A percentile compares a stretch with the other conserved stretches of the same genome.
Evolutionary conservation across 2,329 filamentous ascomycete species (phyloP).

Genomic region (Penicillium sp.): DNA sequence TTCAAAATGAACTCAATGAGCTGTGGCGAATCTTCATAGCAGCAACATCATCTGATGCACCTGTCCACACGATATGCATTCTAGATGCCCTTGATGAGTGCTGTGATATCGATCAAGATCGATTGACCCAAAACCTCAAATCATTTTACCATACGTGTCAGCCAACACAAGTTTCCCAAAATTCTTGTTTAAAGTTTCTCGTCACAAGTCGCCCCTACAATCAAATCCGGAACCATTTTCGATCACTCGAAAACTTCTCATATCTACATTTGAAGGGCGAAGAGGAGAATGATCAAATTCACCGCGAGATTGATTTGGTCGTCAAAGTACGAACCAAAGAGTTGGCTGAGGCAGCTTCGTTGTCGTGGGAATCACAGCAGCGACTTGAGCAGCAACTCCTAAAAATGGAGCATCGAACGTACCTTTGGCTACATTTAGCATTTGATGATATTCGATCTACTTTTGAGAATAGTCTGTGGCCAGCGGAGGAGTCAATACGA

Average conservation of each 20-base stretch:
- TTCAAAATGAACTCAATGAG: conserved; percentile 13
- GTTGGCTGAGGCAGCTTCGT: background rate
- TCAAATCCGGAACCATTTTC: conserved; percentile 8
- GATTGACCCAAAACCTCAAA: conserved; percentile 9
- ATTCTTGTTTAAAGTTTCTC: conserved; percentile 16
- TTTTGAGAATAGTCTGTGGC: conserved; percentile 8
- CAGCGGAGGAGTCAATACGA: conserved; percentile 5
- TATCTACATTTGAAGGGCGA: conserved; percentile 14
- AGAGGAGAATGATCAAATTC: conserved; percentile 16
- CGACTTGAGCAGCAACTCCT: conserved; percentile 15
- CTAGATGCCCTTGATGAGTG: conserved; percentile 22
- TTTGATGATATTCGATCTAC: conserved; percentile 15
- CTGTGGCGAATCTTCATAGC: conserved; percentile 19
- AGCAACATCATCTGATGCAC: conserved; percentile 1
- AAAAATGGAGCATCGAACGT: conserved; percentile 12
- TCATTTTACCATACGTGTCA: background rate
- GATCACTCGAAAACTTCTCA: conserved; percentile 5
- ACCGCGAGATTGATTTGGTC: conserved; percentile 16
- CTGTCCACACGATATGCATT: conserved; percentile 11
- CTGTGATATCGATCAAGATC: conserved; percentile 1
- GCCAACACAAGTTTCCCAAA: background rate
- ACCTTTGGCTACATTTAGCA: conserved; percentile 22
- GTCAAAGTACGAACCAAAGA: conserved; percentile 11
- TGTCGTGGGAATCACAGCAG: conserved; percentile 1
- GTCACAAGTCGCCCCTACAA: conserved; percentile 19